Conservation (phyloP, 805 yeast genomes). For the Phaffomyces opuntiae region DNA sequence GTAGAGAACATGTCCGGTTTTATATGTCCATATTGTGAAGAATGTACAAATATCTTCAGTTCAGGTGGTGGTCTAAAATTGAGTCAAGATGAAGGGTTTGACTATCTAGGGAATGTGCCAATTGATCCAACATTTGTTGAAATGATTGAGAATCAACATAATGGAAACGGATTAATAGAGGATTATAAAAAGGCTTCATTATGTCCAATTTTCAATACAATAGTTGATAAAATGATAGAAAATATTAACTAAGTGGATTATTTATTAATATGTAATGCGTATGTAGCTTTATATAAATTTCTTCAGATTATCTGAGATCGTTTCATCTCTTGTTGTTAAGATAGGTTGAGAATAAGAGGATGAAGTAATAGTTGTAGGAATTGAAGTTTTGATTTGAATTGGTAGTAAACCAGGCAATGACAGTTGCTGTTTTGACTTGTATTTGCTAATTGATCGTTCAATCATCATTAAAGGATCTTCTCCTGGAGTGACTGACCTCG, state of each 20-base stretch:
- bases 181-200: conserved; percentile 29
- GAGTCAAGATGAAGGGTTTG: conserved; percentile 54
- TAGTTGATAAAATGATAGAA: conserved; percentile 31
- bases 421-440: conserved; percentile 1
- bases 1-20: conserved; percentile 97
- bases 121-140: conserved; percentile 90
- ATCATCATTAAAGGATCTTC: conserved; percentile 1
- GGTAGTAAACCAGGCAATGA: background rate
- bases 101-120: conserved; percentile 82
- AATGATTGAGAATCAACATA: conserved; percentile 58
- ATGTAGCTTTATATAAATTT: conserved; percentile 1
- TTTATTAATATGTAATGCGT: too few species aligned
- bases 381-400: background rate
- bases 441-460: conserved; percentile 4
- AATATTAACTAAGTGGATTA: conserved; percentile 19
- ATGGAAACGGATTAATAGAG: conserved; percentile 25
- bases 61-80: conserved; percentile 83
- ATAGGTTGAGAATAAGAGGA: background rate
- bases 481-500: background rate
- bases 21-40: conserved; percentile 89
- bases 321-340: background rate
- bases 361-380: background rate
- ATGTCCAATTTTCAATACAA: conserved; percentile 35
- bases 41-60: conserved; percentile 86
- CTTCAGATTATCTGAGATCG: conserved; percentile 5